Conservation (phyloP, 768 basidiomycete species). For the Termitomyces sp. region DNA sequence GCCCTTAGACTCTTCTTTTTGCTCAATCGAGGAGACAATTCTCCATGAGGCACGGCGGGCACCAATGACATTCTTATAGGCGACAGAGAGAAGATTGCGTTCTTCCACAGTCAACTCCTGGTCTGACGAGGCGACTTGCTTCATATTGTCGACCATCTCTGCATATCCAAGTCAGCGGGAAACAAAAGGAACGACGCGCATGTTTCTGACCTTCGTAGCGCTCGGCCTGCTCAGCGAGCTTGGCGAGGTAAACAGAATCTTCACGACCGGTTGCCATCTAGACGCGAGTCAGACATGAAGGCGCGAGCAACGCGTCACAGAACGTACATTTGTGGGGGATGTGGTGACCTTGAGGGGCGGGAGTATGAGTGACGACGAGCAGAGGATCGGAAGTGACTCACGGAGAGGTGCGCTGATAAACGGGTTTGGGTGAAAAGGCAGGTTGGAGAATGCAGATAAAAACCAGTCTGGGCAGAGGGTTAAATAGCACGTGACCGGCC, state of each 20-base stretch:
- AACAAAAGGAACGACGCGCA: conserved; percentile 3
- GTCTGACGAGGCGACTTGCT: conserved; percentile 95
- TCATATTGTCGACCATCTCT: conserved; percentile 99
- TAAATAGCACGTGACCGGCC: conserved; percentile 33
- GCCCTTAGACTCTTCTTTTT: conserved; percentile 98
- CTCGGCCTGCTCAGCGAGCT: conserved; percentile 99
- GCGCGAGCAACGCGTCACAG: conserved; percentile 27
- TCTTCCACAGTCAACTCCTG: conserved; percentile 98
- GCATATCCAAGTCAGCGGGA: conserved; percentile 14
- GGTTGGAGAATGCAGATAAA: conserved; percentile 55
- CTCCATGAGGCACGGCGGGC: conserved; percentile 97
- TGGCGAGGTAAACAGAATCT: conserved; percentile 99
- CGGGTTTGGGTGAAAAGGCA: conserved; percentile 35
- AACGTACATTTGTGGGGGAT: conserved; percentile 37
- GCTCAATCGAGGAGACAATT: conserved; percentile 97
- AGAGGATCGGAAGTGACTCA: conserved; percentile 38
- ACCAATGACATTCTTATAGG: conserved; percentile 99
- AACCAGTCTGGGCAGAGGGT: conserved; percentile 69
- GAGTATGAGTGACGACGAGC: neutral
- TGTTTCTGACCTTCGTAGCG: conserved; percentile 80
- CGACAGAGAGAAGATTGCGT: conserved; percentile 95
- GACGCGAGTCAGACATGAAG: conserved; percentile 23
- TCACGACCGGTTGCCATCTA: conserved; percentile 86
- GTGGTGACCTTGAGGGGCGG: conserved; percentile 9
- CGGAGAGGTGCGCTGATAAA: conserved; percentile 35